Evolutionary conservation across 2,329 filamentous ascomycete genomes (phyloP), one percentile per base, ranked within the genome.

Genomic region (Thielaviopsis cerberus): DNA sequence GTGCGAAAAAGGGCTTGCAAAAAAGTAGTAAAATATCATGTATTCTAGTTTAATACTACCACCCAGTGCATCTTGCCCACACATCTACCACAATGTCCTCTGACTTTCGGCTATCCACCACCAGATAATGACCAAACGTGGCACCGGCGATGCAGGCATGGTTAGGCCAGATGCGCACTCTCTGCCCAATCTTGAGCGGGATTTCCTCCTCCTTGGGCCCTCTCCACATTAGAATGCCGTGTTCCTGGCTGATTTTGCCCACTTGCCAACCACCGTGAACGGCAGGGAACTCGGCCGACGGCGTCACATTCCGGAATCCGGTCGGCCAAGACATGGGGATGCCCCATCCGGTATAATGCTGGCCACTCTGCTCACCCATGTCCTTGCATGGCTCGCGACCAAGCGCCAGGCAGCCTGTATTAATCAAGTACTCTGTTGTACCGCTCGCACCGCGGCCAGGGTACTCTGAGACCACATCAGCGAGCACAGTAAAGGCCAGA

Each of bases 61-160:
- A 88, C 0, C 84, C 84, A 58, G 79, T 76, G 76, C 81, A 85
- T 62, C 84, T 73, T 17, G 77, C 72, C 85, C 86, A 91, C 23
- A 90, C 77, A 72, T 91, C 87, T n/a, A 86, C 73, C 61, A 87
- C 75, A 64, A 79, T 75, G 60, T 82, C 74, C 23, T 73, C 71
- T 0, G 74, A 75, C 56, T 72, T 69, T 17, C 68, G 69, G 55
- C 76, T 72, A 68, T 91, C 86, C 1, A 90, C 80, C 34, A 91
- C 72, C 22, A 88, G 71, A 69, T 88, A 92, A 75, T 80, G 87
- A 1, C 77, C 80, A 69, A 83, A 86, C 26, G 79, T 78, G 0
- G 81, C 82, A 0, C 84, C 82, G 1, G 86, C 79, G 63, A 91
- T 83, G 67, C 87, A 92, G 37, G 86, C 81, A 70, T 92, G 87